Base-by-base conservation (phyloP, 352 stramenopile species). In the Phytopythium cucurbitacearum region DNA sequence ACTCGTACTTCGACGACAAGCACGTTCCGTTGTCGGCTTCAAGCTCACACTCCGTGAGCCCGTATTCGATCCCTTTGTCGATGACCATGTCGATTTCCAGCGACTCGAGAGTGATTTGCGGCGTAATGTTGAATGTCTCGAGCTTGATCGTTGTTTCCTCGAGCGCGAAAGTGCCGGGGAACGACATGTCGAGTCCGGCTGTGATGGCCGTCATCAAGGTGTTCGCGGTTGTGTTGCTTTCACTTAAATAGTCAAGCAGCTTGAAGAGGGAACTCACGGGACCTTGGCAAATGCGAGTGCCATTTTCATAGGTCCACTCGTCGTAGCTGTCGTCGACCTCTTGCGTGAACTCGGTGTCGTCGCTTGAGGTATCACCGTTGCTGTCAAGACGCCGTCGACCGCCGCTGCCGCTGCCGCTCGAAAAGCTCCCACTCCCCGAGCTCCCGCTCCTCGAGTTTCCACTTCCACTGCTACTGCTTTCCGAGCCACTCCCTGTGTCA, bases 231-330 rank as follows among this genome's bases (percentile, higher is more conserved):
- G 57, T 40, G 15, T 62, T 60, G 9, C 50, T 37, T 8, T 41
- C 34, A 12, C 39, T 16, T 28, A 57, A 48, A 3, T 59, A 71
- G 9, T 63, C 53, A 16, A 59, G 43, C n/a, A 83, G 46, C 10
- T 62, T 60, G 34, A 74, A 66, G 10, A 83, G 47, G 2, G 64
- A 72, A 1, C 54, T 70, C 10, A 63, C 57, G 8, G 67, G 58
- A 1, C 72, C 72, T 33, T 78, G 51, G 6, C 72, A 83, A 15
- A 76, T 57, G n/a, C 69, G 65, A 15, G 55, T 65, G 6, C 69
- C 69, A 44, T 73, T 57, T 2, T 60, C 56, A 0, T 57, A 48
- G 5, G 52, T 71, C 71, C 68, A 78, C 12, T 57, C 36, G 10
- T 57, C 57, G 3, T 50, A 36, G 15, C 51, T 51, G 36, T 64